These are phyloP conservation scores for Ziziphus jujuba DNA, from an alignment of 306 rosid species.

Conservation along the genomic window DNA sequence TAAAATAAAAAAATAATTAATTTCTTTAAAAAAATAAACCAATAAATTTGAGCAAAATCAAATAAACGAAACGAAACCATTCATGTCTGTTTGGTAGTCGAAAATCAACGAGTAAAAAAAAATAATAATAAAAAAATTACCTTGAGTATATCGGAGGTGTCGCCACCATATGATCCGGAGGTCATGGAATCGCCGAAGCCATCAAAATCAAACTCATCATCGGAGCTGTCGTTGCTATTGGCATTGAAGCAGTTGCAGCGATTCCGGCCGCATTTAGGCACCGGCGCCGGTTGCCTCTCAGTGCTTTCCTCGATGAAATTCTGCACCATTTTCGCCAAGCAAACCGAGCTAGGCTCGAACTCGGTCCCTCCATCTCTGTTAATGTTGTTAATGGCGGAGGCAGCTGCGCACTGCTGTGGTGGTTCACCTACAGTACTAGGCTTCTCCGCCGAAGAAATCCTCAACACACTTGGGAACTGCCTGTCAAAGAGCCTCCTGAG, in stretches of 20 bases:
- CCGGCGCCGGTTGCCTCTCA: constrained; percentile 56
- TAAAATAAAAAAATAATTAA: neutral
- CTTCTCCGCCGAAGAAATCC: constrained; percentile 58
- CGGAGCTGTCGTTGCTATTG: constrained; percentile 80
- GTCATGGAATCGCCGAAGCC: constrained; percentile 52
- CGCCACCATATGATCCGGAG: constrained; percentile 64
- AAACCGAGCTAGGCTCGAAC: constrained; percentile 82
- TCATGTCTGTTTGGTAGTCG: constrained; percentile 1
- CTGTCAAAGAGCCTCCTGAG: constrained; percentile 82
- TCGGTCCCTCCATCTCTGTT: constrained; percentile 48
- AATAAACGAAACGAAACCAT: too few species aligned
- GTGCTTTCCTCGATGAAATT: constrained; percentile 76
- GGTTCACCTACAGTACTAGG: constrained; percentile 32
- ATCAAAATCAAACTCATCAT: constrained; percentile 80
- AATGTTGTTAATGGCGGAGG: neutral
- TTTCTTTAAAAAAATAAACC: too few species aligned
- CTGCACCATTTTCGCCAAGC: constrained; percentile 90
- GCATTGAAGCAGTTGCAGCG: constrained; percentile 96
- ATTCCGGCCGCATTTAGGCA: constrained; percentile 60
- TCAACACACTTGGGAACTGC: constrained; percentile 70
- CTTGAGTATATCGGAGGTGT: constrained; percentile 68
- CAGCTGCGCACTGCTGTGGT: constrained; percentile 10
- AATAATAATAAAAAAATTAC: constrained; percentile 26
- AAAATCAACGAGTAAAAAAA: constrained; percentile 18
- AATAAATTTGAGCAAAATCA: neutral